Evolutionary conservation across 2,329 filamentous ascomycete species (phyloP), one percentile per base, ranked within the genome.

Genomic region (Colletotrichum chlorophyti): DNA sequence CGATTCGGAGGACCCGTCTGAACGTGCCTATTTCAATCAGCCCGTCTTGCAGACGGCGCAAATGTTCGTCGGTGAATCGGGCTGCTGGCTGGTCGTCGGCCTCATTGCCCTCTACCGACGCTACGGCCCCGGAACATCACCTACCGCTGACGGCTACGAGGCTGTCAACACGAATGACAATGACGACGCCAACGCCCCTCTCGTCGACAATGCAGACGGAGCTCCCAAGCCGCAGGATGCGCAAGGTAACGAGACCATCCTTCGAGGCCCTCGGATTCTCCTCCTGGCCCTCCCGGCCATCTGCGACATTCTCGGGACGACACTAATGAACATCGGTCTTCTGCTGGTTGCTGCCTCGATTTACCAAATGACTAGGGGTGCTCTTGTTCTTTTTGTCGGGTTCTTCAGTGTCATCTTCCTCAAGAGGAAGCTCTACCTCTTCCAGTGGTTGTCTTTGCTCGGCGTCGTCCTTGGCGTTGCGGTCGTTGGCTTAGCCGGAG

Each of bases 341-440:
- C 82, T 98, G 45, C 93, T 98, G 71, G 93, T 98, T 21, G 95
- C 91, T 11, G 92, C 95, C 2, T 96, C 91, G 60, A 97, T 99
- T 69, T 99, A 97, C 76, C 95, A 99, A 77, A 99, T 99, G 95
- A 98, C 94, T 1, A 83, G 95, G 58, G 95, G 95, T 8, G 95
- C 95, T 1, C 82, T 99, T 37, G 94, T 99, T 3, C 82, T 99
- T 6, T 99, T 99, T 67, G 95, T 99, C 17, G 95, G 95, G 0
- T 78, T 98, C 0, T 97, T 99, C 77, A 97, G 93, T 69, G 93
- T 99, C 24, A 68, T 96, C 11, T 98, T 99, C 73, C 80, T 99
- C 55, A 88, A 86, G 67, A 86, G 92, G 43, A 89, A 86, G 65
- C 81, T 99, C 29, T 85, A 87, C 61, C 71, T 90, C n/a, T 97